These are phyloP conservation scores for Boletellus ananiceps DNA, from an alignment of 768 basidiomycete genomes.

Conservation along the genomic window DNA sequence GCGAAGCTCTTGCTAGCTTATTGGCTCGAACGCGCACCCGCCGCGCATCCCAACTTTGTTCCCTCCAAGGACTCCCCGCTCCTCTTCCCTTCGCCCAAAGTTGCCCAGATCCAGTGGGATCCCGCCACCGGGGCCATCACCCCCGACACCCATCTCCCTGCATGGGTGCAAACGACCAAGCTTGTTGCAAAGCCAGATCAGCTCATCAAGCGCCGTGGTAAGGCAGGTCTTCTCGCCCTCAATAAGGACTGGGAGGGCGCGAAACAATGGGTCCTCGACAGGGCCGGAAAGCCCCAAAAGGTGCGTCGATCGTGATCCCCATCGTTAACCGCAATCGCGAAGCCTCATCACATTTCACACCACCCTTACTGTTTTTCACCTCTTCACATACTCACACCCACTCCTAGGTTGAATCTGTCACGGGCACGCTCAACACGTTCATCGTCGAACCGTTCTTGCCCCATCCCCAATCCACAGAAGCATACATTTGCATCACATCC, in stretches of 20 bases:
- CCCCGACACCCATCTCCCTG: slow-evolving; percentile 56
- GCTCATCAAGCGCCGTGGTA: slow-evolving; percentile 98
- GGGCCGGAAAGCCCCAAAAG: slow-evolving; percentile 91
- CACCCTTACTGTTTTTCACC: slow-evolving; percentile 7
- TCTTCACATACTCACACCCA: slow-evolving; percentile 13
- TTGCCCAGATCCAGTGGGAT: slow-evolving; percentile 89
- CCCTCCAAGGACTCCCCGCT: slow-evolving; percentile 37
- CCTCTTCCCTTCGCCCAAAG: slow-evolving; percentile 65
- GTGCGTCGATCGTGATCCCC: slow-evolving; percentile 27
- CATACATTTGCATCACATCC: slow-evolving; percentile 98
- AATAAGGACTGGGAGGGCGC: slow-evolving; percentile 93
- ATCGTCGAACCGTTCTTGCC: slow-evolving; percentile 99
- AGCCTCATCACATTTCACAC: too few relatives aligned
- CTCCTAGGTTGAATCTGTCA: slow-evolving; percentile 80
- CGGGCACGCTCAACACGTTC: slow-evolving; percentile 95
- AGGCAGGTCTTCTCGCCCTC: slow-evolving; percentile 90
- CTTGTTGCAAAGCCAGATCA: slow-evolving; percentile 97
- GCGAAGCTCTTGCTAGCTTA: slow-evolving; percentile 97
- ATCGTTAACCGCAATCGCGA: slow-evolving; percentile 6
- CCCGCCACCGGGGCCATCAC: slow-evolving; percentile 58
- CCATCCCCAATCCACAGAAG: slow-evolving; percentile 89
- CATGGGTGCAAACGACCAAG: slow-evolving; percentile 80
- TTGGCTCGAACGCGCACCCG: slow-evolving; percentile 90
- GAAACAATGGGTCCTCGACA: slow-evolving; percentile 78
- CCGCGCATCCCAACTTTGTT: slow-evolving; percentile 60